Base-by-base conservation (phyloP, 371 early-diverging fungal species). In the Mortierella sp. region DNA sequence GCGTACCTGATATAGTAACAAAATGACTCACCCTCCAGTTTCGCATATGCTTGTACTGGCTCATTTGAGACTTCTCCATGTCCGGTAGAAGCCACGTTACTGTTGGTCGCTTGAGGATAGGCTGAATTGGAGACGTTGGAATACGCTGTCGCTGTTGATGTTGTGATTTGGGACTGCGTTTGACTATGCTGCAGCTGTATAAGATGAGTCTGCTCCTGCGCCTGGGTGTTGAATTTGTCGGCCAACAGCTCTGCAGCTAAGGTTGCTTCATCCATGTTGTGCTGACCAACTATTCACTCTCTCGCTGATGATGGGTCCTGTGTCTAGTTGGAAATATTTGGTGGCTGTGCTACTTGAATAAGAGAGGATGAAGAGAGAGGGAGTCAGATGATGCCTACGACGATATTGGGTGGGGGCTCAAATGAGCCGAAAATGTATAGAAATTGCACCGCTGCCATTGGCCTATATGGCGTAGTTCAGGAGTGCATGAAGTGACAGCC, bases 21-120 rank as follows among this genome's bases (percentile, higher is more conserved):
- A 71, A 94, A 92, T 24, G 92, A 90, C 14, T 93, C 90, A 32
- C 96, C 94, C 83, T 95, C 94, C 14, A 97, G 89, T 79, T 96
- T 97, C 18, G 97, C 97, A 80, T 95, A 97, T 0, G 97, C 96
- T 77, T 94, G 94, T 22, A 95, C 93, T 1, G 94, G 93, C 5
- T 86, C 87, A 40, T 75, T 65, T 3, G 75, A 66, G 11, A 63
- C 24, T 3, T 77, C 83, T 8, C 52, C 62, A 11, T 24, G 63
- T 40, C 39, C 60, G 35, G 62, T 40, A 12, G 83, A 39, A n/a
- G 64, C 79, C 14, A 20, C 28, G 40, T 54, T 59, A 32, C 54
- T 66, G 55, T 55, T 66, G 9, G 72, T 65, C 18, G 69, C 49
- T 45, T 68, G 78, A 52, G 75, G 70, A 47, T 64, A 71, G 5